Base-by-base conservation (phyloP, 352 stramenopile genomes). In the Pythium phragmitis region DNA sequence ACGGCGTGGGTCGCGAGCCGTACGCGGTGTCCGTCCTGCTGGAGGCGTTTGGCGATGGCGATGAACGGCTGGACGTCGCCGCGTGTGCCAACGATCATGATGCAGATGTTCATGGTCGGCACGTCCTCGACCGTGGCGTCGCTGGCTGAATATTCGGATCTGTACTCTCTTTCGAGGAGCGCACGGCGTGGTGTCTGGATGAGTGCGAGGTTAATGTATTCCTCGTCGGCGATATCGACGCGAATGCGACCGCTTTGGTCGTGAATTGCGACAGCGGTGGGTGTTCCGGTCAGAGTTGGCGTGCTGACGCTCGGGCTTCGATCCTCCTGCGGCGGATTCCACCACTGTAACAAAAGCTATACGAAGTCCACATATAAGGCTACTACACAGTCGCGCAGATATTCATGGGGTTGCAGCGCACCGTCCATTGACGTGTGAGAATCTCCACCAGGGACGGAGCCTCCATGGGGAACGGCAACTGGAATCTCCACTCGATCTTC, bases 51-150 rank as follows among this genome's bases (percentile, higher is more conserved):
- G 30, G 88, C 91, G 41, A 98, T 92, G 23, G 71, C 86, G 9
- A 96, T 61, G 63, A 96, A 96, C 8, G 88, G 88, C 72, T 94
- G 81, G 21, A 96, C 88, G 57, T 97, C 89, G 12, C 89, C 88
- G 6, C 84, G 79, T 0, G 89, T 96, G 26, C 89, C 89, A n/a
- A 97, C 89, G 58, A 96, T 85, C 83, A 97, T 93, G 66, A 97
- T 95, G 49, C 91, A 91, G 37, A 97, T 74, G 28, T 67, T 87
- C 82, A 97, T 85, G 0, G 41, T 17, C 8, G 79, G 76, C 21
- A 69, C 72, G 17, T 75, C 23, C 39, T 71, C 66, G 28, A 70
- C 12, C 26, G 36, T 36, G 55, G 16, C 46, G 39, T 42, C 33
- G 9, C 19, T 37, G 12, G 52, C 39, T 49, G 41, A 19, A 7